Evolutionary conservation across 139 green algal genomes (phyloP).

Genomic region (Edaphochlamys debaryana): DNA sequence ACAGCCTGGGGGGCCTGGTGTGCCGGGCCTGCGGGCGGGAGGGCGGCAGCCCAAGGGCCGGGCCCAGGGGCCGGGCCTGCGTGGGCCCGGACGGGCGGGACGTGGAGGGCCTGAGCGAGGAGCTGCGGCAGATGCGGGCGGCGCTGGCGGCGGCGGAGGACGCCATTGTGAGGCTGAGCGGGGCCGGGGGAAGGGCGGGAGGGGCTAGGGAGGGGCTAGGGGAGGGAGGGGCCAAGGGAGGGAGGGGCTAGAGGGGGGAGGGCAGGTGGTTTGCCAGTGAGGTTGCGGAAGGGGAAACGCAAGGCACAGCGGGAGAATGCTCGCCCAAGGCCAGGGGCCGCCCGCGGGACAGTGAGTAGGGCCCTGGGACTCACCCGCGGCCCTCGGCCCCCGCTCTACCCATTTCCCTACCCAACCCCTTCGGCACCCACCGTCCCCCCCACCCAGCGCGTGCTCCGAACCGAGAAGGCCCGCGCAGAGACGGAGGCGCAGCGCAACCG

Average conservation of each 20-base stretch:
- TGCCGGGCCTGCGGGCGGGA: neutral
- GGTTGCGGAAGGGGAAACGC: too few species aligned
- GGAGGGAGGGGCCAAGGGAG: too few species aligned
- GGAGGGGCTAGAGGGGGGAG: too few species aligned
- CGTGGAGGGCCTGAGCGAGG: conserved; percentile 11
- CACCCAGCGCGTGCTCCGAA: neutral
- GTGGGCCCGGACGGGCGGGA: neutral
- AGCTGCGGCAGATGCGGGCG: neutral
- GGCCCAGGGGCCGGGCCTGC: too few species aligned
- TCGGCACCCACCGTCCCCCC: neutral
- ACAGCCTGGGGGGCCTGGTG: neutral
- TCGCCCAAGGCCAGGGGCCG: too few species aligned
- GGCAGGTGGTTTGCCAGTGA: neutral
- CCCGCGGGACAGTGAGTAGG: too few species aligned
- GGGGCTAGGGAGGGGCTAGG: too few species aligned
- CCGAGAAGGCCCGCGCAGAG: neutral
- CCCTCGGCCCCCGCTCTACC: too few species aligned
- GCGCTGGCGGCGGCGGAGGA: conserved; percentile 11
- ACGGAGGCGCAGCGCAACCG: neutral
- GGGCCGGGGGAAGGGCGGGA: neutral
- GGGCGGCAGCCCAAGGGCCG: too few species aligned
- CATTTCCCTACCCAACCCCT: neutral
- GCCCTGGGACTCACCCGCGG: too few species aligned
- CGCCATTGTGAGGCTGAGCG: neutral
- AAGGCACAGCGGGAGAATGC: too few species aligned